These are phyloP conservation scores for Creolimax fragrantissima DNA, from an alignment of 78 protist species.

Conservation along the genomic window DNA sequence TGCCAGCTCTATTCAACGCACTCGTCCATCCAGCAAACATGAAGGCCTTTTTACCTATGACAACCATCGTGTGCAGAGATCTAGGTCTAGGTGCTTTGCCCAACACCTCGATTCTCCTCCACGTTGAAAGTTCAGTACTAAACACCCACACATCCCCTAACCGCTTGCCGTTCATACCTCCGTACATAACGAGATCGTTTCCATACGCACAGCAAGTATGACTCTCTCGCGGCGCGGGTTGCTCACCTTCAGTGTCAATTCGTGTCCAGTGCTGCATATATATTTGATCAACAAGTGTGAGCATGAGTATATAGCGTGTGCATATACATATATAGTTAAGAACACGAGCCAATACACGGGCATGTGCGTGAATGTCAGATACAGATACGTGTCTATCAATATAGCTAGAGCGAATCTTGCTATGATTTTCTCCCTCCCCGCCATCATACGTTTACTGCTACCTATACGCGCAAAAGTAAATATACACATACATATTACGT, in stretches of 20 bases:
- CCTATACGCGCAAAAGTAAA: too few species aligned
- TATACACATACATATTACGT: background rate
- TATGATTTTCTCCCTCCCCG: too few species aligned
- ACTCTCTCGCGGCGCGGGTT: background rate
- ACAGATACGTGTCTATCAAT: background rate
- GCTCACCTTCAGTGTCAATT: background rate
- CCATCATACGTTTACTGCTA: too few species aligned
- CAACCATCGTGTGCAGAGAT: background rate
- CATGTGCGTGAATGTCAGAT: background rate
- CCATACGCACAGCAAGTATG: background rate
- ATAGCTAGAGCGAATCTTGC: too few species aligned
- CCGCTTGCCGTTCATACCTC: constrained; percentile 13
- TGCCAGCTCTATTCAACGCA: background rate
- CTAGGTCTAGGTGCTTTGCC: background rate
- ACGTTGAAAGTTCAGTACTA: background rate
- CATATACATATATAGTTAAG: background rate
- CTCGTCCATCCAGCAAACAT: background rate
- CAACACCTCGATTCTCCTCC: background rate
- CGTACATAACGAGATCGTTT: background rate
- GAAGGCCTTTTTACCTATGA: background rate
- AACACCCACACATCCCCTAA: background rate
- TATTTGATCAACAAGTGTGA: background rate
- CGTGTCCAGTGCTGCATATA: background rate
- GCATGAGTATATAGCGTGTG: background rate
- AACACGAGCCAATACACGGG: background rate